Evolutionary conservation across 148 eudicot genomes (phyloP).

Genomic region (Rhododendron ferrugineum): DNA sequence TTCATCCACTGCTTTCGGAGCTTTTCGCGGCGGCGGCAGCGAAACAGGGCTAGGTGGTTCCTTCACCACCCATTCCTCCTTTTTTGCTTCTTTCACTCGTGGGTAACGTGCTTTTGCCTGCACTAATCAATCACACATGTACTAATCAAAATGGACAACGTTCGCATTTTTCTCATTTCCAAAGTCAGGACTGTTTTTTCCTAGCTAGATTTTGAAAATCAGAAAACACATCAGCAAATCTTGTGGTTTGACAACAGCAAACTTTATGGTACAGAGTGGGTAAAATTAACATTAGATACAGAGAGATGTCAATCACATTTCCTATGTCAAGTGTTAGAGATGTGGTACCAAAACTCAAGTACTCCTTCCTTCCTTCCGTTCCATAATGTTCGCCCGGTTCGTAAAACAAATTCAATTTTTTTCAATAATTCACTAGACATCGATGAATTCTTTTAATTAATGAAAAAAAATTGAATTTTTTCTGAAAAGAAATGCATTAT

Average conservation of each 20-base stretch:
- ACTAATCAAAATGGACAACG: not conserved
- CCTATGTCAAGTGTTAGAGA: too few relatives aligned
- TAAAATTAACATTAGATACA: too few relatives aligned
- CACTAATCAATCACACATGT: not conserved
- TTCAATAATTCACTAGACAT: too few relatives aligned
- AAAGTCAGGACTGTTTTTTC: not conserved
- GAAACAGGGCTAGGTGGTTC: slow-evolving; percentile 12
- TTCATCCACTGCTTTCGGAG: slow-evolving; percentile 51
- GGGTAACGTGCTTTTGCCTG: slow-evolving; percentile 20
- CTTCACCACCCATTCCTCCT: slow-evolving; percentile 26
- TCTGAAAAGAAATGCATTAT: too few relatives aligned
- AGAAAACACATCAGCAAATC: not conserved
- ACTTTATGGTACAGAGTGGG: not conserved
- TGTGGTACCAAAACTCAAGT: too few relatives aligned
- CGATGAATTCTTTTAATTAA: too few relatives aligned
- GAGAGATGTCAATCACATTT: not conserved
- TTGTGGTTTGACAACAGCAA: not conserved
- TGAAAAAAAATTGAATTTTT: too few relatives aligned
- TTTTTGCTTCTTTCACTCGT: slow-evolving; percentile 19
- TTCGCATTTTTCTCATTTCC: not conserved
- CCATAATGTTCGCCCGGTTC: too few relatives aligned
- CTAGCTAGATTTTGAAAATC: not conserved
- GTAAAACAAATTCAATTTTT: too few relatives aligned
- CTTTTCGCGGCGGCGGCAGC: slow-evolving; percentile 12
- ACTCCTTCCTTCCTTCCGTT: too few relatives aligned